phyloP scores from a whole-genome alignment of 352 stramenopile genomes.

The Phytophthora palmivora region DNA sequence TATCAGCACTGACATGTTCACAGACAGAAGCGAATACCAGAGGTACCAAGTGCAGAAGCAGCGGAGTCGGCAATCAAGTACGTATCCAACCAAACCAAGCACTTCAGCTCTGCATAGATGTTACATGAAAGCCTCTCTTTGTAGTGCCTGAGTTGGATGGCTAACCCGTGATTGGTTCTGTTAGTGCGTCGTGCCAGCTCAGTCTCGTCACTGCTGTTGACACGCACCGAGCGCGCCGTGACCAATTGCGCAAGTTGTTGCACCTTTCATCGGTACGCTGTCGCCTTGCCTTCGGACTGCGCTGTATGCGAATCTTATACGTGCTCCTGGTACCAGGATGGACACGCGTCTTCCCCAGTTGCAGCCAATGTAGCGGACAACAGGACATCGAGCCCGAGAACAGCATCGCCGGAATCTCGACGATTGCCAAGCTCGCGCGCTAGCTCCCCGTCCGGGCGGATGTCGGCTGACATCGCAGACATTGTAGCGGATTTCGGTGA shows the following conservation, averaged over 20 bases:
- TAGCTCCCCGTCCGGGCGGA: slow-evolving; percentile 17
- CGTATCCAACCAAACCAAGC: slow-evolving; percentile 5
- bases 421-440: slow-evolving; percentile 12
- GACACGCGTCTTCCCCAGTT: slow-evolving; percentile 1
- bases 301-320: neutral
- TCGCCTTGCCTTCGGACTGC: slow-evolving; percentile 2
- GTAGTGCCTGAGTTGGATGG: slow-evolving; percentile 20
- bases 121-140: slow-evolving; percentile 15
- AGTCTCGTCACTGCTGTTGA: slow-evolving; percentile 33
- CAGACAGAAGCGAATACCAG: slow-evolving; percentile 35
- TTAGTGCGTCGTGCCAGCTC: slow-evolving; percentile 33
- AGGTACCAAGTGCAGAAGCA: slow-evolving; percentile 5
- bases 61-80: slow-evolving; percentile 20
- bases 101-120: slow-evolving; percentile 29
- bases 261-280: slow-evolving; percentile 1
- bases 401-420: slow-evolving; percentile 3
- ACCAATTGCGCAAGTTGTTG: slow-evolving; percentile 41
- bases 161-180: slow-evolving; percentile 31
- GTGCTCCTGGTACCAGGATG: slow-evolving; percentile 5
- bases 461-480: slow-evolving; percentile 17
- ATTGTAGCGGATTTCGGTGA: slow-evolving; percentile 27
- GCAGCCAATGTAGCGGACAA: slow-evolving; percentile 2
- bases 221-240: slow-evolving; percentile 45
- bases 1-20: slow-evolving; percentile 18
- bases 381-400: neutral